Conservation (phyloP, 2,329 filamentous ascomycete species). For the Fusarium paranaense region DNA sequence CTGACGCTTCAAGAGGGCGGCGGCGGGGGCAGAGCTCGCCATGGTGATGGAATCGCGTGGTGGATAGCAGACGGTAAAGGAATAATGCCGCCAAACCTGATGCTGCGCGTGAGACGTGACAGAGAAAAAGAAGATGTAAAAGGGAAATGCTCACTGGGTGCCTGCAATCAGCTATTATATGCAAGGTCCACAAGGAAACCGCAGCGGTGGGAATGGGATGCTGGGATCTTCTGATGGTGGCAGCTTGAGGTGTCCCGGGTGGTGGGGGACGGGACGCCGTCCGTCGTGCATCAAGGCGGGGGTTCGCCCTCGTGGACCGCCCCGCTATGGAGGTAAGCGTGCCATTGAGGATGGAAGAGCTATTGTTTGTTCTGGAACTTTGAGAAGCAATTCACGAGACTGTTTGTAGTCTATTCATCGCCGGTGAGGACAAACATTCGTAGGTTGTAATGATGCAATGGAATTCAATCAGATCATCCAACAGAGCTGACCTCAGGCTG, state of each 20-base stretch:
- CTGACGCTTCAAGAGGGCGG: conserved; percentile 82
- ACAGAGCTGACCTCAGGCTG: not conserved
- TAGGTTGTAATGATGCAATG: not conserved
- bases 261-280: conserved; percentile 24
- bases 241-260: conserved; percentile 10
- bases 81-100: not conserved
- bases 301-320: not conserved
- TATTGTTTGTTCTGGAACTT: not conserved
- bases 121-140: not conserved
- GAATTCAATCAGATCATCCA: not conserved
- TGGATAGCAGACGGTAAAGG: not conserved
- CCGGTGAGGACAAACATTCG: not conserved
- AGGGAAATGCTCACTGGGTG: not conserved
- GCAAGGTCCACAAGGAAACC: conserved; percentile 4
- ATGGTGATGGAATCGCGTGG: conserved; percentile 20
- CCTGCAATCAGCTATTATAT: not conserved
- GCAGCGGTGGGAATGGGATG: conserved; percentile 18
- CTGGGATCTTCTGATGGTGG: conserved; percentile 13
- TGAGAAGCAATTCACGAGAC: conserved; percentile 4
- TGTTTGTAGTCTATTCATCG: not conserved
- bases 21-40: conserved; percentile 64
- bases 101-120: not conserved
- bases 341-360: not conserved
- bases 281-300: conserved; percentile 1
- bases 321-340: conserved; percentile 10